Evolutionary conservation across 768 basidiomycete species (phyloP), one percentile per base, ranked within the genome.

Genomic region (Kwoniella sp.): DNA sequence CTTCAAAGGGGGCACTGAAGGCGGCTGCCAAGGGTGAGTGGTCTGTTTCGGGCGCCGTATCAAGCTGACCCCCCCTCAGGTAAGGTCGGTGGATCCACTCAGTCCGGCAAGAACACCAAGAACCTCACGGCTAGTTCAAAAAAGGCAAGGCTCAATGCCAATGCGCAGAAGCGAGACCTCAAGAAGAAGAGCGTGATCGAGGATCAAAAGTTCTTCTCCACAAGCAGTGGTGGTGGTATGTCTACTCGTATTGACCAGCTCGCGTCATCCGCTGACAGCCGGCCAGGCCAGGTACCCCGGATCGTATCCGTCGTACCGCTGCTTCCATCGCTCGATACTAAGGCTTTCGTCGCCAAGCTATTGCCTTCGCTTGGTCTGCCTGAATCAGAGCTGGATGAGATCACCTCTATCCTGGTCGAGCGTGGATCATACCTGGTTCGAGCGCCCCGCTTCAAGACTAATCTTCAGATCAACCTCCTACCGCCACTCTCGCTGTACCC

Each of bases 241-340:
- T 55, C 11, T n/a, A n/a, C n/a, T n/a, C n/a, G n/a, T n/a, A n/a
- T n/a, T n/a, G 11, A 20, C 19, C 19, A 10, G 19, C 20, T 40
- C 19, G 26, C 5, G 22, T 28, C 22, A 34, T 23, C 26, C 8
- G 5, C 28, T 27, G 14, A 22, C 7, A 5, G 86, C 87, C 19
- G 80, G 81, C 83, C 84, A 5, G 66, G 66, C 5, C 41, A 53
- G 38, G 74, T 70, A 5, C 89, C 92, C 19, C 79, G 93, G 26
- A 84, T 96, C 33, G 85, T 96, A 10, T 84, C 89, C 0, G 81
- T 98, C 37, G 81, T 99, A 32, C 89, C 92, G 2, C 79, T 99
- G 7, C 84, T 84, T 22, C 77, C 78, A 22, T 87, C 87, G 61
- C 77, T 89, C 34, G 75, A 76, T 56, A 71, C 84, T 2, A 75